phyloP scores from a whole-genome alignment of 371 early-diverging fungal species.

The Coemansia sp. region DNA sequence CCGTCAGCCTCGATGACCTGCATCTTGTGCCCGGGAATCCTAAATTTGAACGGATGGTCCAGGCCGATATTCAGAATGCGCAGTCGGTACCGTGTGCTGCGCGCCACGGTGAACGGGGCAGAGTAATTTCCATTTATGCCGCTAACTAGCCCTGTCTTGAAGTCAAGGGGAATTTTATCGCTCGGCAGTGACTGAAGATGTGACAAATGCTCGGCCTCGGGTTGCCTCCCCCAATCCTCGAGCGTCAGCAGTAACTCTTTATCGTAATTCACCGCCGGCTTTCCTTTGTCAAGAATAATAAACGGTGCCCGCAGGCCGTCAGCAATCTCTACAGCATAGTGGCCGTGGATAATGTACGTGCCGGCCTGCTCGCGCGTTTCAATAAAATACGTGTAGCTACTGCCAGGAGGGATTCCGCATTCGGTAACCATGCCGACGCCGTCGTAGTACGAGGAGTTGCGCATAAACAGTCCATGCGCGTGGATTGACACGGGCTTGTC shows the following conservation, averaged over 20 bases:
- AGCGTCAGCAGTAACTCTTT: constrained; percentile 63
- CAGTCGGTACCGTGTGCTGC: constrained; percentile 81
- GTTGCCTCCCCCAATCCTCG: constrained; percentile 52
- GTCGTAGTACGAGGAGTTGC: constrained; percentile 58
- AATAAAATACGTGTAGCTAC: constrained; percentile 13
- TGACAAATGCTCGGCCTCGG: neutral
- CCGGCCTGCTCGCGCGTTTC: constrained; percentile 35
- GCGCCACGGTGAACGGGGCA: constrained; percentile 50
- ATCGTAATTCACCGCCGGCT: constrained; percentile 60
- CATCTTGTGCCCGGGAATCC: constrained; percentile 72
- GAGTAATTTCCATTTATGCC: constrained; percentile 29
- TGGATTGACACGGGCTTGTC: constrained; percentile 63
- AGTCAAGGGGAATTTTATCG: too few species aligned
- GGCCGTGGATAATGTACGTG: constrained; percentile 29
- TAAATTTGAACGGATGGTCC: constrained; percentile 69
- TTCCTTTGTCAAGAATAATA: neutral
- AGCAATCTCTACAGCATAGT: constrained; percentile 19
- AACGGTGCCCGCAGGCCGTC: constrained; percentile 30
- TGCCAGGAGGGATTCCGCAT: constrained; percentile 20
- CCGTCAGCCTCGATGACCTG: constrained; percentile 82
- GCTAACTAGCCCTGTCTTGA: constrained; percentile 9
- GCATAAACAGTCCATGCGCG: constrained; percentile 68
- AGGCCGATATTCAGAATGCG: constrained; percentile 77
- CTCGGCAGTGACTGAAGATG: neutral
- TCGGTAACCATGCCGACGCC: constrained; percentile 61